phyloP scores from a whole-genome alignment of 2,329 filamentous ascomycete species.

The Nemania sp. region DNA sequence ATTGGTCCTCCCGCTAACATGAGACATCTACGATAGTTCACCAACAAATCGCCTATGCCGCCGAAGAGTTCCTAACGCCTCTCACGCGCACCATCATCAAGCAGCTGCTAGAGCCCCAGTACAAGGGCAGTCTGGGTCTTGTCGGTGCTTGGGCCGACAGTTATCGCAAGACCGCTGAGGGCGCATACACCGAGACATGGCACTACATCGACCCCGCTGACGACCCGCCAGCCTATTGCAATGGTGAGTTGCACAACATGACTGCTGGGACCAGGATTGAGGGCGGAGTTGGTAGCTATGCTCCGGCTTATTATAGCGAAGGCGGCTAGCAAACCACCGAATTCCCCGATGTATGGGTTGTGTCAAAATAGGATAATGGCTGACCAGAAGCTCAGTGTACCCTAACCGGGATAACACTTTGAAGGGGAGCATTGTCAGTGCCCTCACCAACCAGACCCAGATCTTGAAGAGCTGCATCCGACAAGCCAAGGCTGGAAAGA shows the following conservation, averaged over 20 bases:
- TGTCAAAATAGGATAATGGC: not conserved
- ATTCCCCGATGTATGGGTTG: not conserved
- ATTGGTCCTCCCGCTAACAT: conserved; percentile 3
- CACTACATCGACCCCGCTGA: conserved; percentile 59
- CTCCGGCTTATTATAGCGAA: not conserved
- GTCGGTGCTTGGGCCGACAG: conserved; percentile 57
- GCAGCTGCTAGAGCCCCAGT: conserved; percentile 50
- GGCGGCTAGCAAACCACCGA: not conserved
- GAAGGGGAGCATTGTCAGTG: conserved; percentile 47
- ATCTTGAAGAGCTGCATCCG: conserved; percentile 40
- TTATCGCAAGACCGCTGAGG: conserved; percentile 52
- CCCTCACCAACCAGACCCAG: conserved; percentile 47
- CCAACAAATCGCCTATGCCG: conserved; percentile 43
- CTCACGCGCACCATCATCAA: conserved; percentile 47
- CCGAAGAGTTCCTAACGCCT: conserved; percentile 41
- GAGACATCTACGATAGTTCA: conserved; percentile 32
- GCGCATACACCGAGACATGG: conserved; percentile 53
- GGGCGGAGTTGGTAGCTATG: not conserved
- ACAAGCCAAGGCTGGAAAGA: conserved; percentile 38
- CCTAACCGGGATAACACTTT: conserved; percentile 55
- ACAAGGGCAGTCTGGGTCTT: conserved; percentile 51
- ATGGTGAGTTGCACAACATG: conserved; percentile 29
- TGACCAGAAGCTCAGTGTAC: conserved; percentile 43
- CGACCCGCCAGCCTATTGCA: conserved; percentile 54
- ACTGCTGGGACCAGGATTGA: not conserved